Evolutionary conservation across 345 rosid genomes (phyloP).

Genomic region (Brassica juncea): DNA sequence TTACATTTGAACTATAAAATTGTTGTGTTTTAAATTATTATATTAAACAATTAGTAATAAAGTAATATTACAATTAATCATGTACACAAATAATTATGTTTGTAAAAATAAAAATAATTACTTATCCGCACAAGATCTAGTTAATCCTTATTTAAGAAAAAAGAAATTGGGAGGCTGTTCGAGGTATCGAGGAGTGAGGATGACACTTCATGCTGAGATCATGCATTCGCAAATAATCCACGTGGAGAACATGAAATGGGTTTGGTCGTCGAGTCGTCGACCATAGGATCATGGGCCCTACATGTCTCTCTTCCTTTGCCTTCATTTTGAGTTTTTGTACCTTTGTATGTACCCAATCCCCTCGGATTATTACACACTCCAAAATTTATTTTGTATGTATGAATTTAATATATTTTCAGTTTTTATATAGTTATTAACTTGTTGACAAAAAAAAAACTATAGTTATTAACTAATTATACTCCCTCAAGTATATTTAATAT

Average conservation of each 20-base stretch:
- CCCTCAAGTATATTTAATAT: no score
- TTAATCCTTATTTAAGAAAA: no score
- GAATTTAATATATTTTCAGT: background rate
- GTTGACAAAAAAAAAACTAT: no score
- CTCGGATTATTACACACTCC: constrained; percentile 2
- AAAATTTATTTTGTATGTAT: background rate
- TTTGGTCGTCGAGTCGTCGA: constrained; percentile 37
- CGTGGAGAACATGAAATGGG: constrained; percentile 40
- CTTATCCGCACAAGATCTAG: no score
- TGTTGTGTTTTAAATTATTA: no score
- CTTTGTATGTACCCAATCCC: constrained; percentile 25
- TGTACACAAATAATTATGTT: no score
- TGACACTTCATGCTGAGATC: constrained; percentile 48
- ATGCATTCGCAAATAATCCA: constrained; percentile 37
- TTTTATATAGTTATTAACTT: background rate
- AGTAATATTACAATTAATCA: no score
- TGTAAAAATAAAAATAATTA: no score
- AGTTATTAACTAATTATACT: no score
- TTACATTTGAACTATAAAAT: no score
- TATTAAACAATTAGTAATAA: no score
- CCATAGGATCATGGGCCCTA: constrained; percentile 30
- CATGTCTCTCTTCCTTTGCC: constrained; percentile 25
- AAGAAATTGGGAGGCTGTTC: no score
- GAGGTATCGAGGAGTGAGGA: constrained; percentile 32
- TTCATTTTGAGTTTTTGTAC: constrained; percentile 36